Conservation (phyloP, 2,329 filamentous ascomycete genomes). For the Zymoseptoria tritici region DNA sequence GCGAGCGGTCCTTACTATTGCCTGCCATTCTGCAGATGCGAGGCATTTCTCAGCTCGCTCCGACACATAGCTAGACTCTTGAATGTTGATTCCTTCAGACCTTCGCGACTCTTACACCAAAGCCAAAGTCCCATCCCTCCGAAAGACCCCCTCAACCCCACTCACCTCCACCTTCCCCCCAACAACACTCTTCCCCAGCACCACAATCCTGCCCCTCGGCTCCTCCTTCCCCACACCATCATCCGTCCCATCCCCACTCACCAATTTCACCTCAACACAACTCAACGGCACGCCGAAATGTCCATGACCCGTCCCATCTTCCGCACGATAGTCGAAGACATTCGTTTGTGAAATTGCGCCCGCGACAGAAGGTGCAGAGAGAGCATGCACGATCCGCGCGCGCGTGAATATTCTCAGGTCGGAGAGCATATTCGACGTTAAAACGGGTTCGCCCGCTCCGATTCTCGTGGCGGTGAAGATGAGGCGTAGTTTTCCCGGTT, state of each 20-base stretch:
- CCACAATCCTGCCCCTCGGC: conserved; percentile 48
- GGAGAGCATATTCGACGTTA: conserved; percentile 64
- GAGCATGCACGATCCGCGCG: conserved; percentile 74
- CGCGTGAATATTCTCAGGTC: conserved; percentile 76
- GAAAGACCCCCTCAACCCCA: conserved; percentile 11
- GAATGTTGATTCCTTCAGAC: no score
- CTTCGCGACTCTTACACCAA: not conserved
- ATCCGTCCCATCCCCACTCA: conserved; percentile 19
- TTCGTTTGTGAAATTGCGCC: conserved; percentile 83
- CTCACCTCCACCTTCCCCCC: conserved; percentile 59
- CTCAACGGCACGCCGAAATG: conserved; percentile 82
- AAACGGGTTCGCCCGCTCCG: conserved; percentile 52
- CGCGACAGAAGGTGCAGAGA: conserved; percentile 75
- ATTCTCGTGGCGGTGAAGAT: conserved; percentile 71
- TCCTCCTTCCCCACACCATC: conserved; percentile 57
- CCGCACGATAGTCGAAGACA: conserved; percentile 73
- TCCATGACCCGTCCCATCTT: conserved; percentile 36
- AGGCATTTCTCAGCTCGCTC: no score
- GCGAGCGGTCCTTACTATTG: no score
- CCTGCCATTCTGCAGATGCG: no score
- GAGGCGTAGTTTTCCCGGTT: conserved; percentile 68
- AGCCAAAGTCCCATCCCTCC: not conserved
- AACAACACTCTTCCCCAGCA: conserved; percentile 65
- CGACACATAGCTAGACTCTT: no score
- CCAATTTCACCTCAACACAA: conserved; percentile 62